Evolutionary conservation across 768 basidiomycete species (phyloP).

Genomic region (Mycena chlorophos): DNA sequence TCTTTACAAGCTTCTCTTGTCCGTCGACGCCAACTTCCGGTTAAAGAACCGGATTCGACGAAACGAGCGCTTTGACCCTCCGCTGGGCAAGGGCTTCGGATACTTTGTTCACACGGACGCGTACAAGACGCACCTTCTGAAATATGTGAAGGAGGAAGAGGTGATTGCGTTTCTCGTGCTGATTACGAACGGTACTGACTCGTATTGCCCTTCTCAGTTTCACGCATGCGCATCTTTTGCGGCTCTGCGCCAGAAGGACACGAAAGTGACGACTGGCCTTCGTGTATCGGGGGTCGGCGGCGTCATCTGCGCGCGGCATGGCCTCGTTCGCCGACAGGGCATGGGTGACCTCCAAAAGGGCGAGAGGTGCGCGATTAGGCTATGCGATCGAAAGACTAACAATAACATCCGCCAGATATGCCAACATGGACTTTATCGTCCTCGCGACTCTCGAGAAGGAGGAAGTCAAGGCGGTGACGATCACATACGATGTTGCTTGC

Average conservation of each 20-base stretch:
- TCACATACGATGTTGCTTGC: slow-evolving; percentile 29
- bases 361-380: slow-evolving; percentile 21
- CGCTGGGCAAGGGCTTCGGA: slow-evolving; percentile 13
- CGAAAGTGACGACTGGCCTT: slow-evolving; percentile 12
- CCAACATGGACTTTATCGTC: slow-evolving; percentile 27
- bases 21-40: slow-evolving; percentile 24
- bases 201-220: slow-evolving; percentile 6
- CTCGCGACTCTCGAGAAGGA: slow-evolving; percentile 8
- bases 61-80: slow-evolving; percentile 13
- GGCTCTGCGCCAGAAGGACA: slow-evolving; percentile 21
- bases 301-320: slow-evolving; percentile 19
- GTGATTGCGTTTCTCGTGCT: background rate
- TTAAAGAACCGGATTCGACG: slow-evolving; percentile 14
- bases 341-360: slow-evolving; percentile 26
- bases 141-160: slow-evolving; percentile 10
- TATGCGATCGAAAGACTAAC: background rate
- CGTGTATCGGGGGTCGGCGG: slow-evolving; percentile 11
- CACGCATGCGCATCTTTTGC: slow-evolving; percentile 16
- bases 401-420: slow-evolving; percentile 14
- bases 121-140: slow-evolving; percentile 9
- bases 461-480: background rate
- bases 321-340: slow-evolving; percentile 14
- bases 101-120: slow-evolving; percentile 13
- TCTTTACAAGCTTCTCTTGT: slow-evolving; percentile 11
- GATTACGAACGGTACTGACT: background rate